Conservation (phyloP, 139 green algal genomes). For the Picochlorum sp. region DNA sequence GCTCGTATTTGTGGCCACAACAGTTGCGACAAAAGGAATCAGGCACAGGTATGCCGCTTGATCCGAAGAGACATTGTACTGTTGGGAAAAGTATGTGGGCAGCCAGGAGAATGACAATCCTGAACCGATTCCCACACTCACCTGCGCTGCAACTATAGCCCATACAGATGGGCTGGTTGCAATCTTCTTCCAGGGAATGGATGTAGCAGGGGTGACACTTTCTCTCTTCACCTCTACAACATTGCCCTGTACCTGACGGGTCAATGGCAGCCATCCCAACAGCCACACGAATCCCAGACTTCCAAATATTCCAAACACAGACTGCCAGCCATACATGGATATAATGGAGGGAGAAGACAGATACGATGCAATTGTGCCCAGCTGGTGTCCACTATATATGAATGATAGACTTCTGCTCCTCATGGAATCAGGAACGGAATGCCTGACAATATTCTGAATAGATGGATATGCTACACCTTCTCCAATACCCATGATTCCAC, state of each 20-base stretch:
- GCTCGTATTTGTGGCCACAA: slow-evolving; percentile 44
- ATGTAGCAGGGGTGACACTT: neutral
- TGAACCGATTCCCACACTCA: slow-evolving; percentile 36
- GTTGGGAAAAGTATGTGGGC: slow-evolving; percentile 59
- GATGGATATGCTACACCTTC: slow-evolving; percentile 76
- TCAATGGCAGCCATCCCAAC: slow-evolving; percentile 38
- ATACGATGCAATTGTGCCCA: slow-evolving; percentile 57
- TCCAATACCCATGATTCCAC: slow-evolving; percentile 57
- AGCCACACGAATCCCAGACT: slow-evolving; percentile 54
- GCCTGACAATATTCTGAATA: slow-evolving; percentile 51
- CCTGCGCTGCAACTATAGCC: slow-evolving; percentile 39
- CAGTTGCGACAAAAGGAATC: slow-evolving; percentile 58
- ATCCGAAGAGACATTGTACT: slow-evolving; percentile 51
- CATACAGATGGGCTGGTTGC: slow-evolving; percentile 38
- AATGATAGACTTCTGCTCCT: slow-evolving; percentile 38
- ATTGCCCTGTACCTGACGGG: neutral
- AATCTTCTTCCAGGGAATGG: slow-evolving; percentile 50
- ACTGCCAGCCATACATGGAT: slow-evolving; percentile 36
- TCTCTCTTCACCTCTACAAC: neutral
- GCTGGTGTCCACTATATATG: slow-evolving; percentile 42
- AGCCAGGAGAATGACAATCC: slow-evolving; percentile 55
- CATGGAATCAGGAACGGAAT: slow-evolving; percentile 34
- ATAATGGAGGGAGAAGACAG: slow-evolving; percentile 50
- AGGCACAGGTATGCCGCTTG: slow-evolving; percentile 43
- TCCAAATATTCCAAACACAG: slow-evolving; percentile 57